Conservation (phyloP, 2,329 filamentous ascomycete genomes). For the Fusarium luffae region DNA sequence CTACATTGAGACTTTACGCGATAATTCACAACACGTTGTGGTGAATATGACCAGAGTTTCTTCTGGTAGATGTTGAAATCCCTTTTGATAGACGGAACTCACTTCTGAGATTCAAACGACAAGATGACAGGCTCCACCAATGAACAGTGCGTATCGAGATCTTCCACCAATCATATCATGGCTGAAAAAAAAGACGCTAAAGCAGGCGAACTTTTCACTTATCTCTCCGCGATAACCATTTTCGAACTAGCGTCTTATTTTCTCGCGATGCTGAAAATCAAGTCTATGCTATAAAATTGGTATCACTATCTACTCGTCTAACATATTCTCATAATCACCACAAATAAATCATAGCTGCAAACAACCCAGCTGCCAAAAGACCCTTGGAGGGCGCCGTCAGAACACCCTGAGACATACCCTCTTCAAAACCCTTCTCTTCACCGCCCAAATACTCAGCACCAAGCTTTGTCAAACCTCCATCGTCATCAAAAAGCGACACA, state of each 20-base stretch:
- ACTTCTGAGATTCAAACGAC: not conserved
- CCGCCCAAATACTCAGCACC: constrained; percentile 55
- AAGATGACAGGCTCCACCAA: not conserved
- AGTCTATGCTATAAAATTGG: constrained; percentile 1
- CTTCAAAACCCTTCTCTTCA: constrained; percentile 52
- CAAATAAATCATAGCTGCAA: not conserved
- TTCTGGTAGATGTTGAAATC: accelerated
- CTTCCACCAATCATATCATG: not conserved
- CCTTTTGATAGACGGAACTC: accelerated
- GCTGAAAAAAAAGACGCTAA: accelerated
- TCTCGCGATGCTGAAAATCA: not conserved
- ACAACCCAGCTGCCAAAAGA: not conserved
- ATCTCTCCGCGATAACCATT: not conserved
- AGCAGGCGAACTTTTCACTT: not conserved
- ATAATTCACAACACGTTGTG: accelerated
- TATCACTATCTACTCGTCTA: constrained; percentile 25
- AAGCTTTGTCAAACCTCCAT: constrained; percentile 53
- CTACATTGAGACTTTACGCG: accelerated
- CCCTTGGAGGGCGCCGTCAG: not conserved
- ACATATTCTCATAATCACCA: constrained; percentile 7
- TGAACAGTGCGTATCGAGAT: not conserved
- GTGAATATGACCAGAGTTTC: accelerated
- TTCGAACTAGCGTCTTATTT: not conserved
- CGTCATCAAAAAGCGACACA: constrained; percentile 51
- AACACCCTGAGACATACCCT: constrained; percentile 44